phyloP scores from a whole-genome alignment of 495 filamentous ascomycete genomes.

The Penicillium atrosanguineum region DNA sequence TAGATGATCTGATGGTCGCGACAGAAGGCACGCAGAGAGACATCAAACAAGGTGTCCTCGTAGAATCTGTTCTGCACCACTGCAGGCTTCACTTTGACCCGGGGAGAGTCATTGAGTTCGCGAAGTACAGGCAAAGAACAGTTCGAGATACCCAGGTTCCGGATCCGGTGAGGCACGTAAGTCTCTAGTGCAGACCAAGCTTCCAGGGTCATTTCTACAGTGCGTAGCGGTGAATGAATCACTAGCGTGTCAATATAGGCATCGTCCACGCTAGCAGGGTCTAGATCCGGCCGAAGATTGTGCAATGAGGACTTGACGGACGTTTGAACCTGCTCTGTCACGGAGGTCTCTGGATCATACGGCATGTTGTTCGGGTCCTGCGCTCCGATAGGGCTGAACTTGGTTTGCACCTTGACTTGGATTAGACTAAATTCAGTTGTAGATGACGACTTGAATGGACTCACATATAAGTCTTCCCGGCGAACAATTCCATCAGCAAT shows the following conservation, averaged over 20 bases:
- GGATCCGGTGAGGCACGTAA: conserved; percentile 63
- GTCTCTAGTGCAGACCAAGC: conserved; percentile 63
- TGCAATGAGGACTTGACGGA: conserved; percentile 66
- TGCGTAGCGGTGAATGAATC: conserved; percentile 66
- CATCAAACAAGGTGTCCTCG: conserved; percentile 57
- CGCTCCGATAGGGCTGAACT: conserved; percentile 63
- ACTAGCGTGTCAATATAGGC: conserved; percentile 72
- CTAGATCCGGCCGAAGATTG: conserved; percentile 50
- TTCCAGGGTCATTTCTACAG: conserved; percentile 54
- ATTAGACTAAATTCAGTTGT: neutral
- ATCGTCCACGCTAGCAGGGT: conserved; percentile 31
- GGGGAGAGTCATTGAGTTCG: conserved; percentile 42
- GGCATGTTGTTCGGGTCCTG: conserved; percentile 61
- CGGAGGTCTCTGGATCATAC: conserved; percentile 50
- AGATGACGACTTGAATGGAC: conserved; percentile 14
- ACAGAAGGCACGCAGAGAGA: conserved; percentile 60
- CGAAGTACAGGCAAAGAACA: conserved; percentile 52
- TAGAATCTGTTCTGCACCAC: conserved; percentile 79
- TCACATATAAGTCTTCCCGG: conserved; percentile 60
- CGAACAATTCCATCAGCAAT: conserved; percentile 55
- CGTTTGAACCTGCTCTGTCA: conserved; percentile 60
- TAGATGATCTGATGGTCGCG: conserved; percentile 58
- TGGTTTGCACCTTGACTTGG: conserved; percentile 67
- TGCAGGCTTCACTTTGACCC: conserved; percentile 50
- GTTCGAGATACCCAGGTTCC: conserved; percentile 73